Evolutionary conservation across 805 yeast genomes (phyloP), one percentile per base, ranked within the genome.

Genomic region (Kregervanrija pseudodelftensis): DNA sequence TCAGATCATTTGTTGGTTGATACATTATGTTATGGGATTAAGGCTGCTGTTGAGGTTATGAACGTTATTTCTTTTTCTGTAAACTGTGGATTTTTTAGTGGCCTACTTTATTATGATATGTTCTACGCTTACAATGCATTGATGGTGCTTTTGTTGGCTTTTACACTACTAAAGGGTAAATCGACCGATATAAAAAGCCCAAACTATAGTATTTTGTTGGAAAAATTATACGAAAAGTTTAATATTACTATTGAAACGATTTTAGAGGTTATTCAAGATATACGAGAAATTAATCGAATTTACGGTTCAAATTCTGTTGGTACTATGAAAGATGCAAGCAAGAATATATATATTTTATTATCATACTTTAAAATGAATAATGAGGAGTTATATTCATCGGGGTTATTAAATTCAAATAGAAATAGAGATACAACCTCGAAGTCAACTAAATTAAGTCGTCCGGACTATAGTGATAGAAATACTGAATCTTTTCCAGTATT

Each of bases 51-150:
- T 5, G 50, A 52, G 42, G 51, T 62, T 9, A 51, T 67, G 1
- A 50, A 61, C 28, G 42, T 64, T 2, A 47, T 64, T 37, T 39
- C 46, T 8, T 41, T 50, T 16, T 56, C 63, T 0, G 42, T 45
- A 22, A 17, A 37, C 8, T 10, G 37, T 11, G 17, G 40, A 9
- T 17, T 47, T 31, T 49, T 60, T 42, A 61, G 57, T 47, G 72
- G 72, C 3, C 59, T 67, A 4, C 33, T 65, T 9, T 62, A 63
- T 22, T 52, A 55, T 12, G 73, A 69, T 48, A 53, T 68, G 39
- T 65, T 65, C 53, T 57, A 57, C 48, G 68, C 64, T 3, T 69
- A 69, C 46, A 59, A 60, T 39, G 59, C 69, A 2, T 54, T 60
- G 1, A 53, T 69, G 56, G 59, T 61, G 0, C 47, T 68, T n/a